phyloP scores from a whole-genome alignment of 73 alveolate species.

The Paramecium tetraurelia region DNA sequence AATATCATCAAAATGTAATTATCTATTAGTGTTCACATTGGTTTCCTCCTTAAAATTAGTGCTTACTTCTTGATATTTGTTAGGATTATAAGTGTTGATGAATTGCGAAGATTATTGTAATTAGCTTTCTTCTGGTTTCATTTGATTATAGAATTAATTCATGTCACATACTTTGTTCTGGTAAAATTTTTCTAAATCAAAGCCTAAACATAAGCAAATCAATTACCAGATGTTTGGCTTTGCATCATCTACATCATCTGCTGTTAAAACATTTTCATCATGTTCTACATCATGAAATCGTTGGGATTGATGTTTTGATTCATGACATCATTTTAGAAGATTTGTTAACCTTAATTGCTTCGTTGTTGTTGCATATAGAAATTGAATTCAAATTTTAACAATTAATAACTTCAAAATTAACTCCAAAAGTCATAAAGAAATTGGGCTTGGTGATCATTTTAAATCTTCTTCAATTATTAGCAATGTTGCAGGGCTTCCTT shows the following conservation, averaged over 20 bases:
- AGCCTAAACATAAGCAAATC: neutral
- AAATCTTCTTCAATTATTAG: neutral
- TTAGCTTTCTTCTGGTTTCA: neutral
- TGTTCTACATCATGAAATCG: neutral
- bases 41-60: neutral
- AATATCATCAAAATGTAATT: constrained; percentile 5
- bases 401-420: neutral
- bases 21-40: neutral
- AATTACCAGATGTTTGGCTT: neutral
- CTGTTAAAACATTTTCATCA: constrained; percentile 23
- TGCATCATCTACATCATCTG: constrained; percentile 42
- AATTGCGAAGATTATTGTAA: constrained; percentile 24
- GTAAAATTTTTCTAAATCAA: constrained; percentile 15
- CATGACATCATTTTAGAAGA: neutral
- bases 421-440: neutral
- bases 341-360: neutral
- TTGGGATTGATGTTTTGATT: neutral
- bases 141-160: constrained; percentile 17
- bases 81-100: neutral
- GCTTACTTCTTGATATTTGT: neutral
- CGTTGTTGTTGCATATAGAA: neutral
- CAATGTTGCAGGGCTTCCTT: constrained; percentile 1
- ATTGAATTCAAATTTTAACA: constrained; percentile 38
- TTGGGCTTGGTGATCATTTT: constrained; percentile 26
- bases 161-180: neutral